Base-by-base conservation (phyloP, 495 filamentous ascomycete species). In the Trichocladium uniseriatum region DNA sequence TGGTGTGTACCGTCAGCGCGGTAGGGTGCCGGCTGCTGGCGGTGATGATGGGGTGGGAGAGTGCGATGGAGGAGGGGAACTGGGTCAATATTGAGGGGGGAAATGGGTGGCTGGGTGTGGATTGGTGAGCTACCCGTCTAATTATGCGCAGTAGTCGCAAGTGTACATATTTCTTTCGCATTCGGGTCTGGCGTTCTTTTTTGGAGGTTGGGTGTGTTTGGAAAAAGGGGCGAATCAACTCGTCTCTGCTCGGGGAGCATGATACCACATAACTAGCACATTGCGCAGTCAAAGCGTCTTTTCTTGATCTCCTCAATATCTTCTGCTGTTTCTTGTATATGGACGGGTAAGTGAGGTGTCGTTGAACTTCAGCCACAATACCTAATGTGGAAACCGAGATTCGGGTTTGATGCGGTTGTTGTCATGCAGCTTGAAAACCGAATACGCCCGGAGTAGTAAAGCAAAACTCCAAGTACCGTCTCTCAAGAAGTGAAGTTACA, bases 41-140 rank as follows among this genome's bases (percentile, higher is more conserved):
- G 18, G 83, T 90, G 41, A 81, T 88, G 73, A 79, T 87, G 82
- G 84, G 84, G 1, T 89, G 86, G 86, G 81, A 87, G 16, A 72
- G 65, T 5, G 80, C 75, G 19, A 67, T 87, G 43, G 65, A 61
- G 11, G 46, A 72, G 19, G 71, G 66, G 16, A 63, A 69, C 27
- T 90, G 86, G 84, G 64, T 69, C 39, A 88, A 89, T 62, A 71
- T 89, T n/a, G 86, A 90, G 60, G 84, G 81, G 5, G 76, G 72
- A 16, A 79, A 66, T 53, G 68, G 68, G 13, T 84, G 82, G 80
- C 67, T 63, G 46, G 75, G 74, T 4, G 49, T 73, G 11, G 59
- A 61, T 21, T 70, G 62, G 41, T 51, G 48, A 45, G 14, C 2
- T 27, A 8, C 3, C 38, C 31, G 20, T 16, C 10, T 6, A 7